These are phyloP conservation scores for Tylopilus felleus DNA, from an alignment of 768 basidiomycete species.

Conservation along the genomic window DNA sequence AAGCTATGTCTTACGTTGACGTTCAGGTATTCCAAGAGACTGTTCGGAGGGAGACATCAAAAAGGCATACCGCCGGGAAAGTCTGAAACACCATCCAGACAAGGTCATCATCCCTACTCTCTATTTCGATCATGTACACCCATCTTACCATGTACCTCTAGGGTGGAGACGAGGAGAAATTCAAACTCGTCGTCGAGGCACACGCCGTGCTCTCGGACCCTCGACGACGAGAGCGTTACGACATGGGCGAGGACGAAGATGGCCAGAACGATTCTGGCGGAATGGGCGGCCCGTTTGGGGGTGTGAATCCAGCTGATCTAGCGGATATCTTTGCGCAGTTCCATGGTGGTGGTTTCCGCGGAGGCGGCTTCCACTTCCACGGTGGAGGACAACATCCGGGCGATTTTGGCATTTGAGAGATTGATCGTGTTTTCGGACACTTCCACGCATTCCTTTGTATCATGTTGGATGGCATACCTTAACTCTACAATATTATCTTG, in stretches of 20 bases:
- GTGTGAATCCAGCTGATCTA: slow-evolving; percentile 48
- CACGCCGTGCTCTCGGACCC: slow-evolving; percentile 81
- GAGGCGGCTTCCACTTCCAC: slow-evolving; percentile 33
- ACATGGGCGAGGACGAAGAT: slow-evolving; percentile 80
- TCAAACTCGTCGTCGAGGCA: slow-evolving; percentile 86
- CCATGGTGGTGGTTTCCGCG: slow-evolving; percentile 38
- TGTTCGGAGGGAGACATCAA: slow-evolving; percentile 74
- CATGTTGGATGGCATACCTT: slow-evolving; percentile 11
- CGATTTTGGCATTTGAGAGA: slow-evolving; percentile 22
- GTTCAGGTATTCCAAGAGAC: slow-evolving; percentile 44
- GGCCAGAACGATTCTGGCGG: slow-evolving; percentile 48
- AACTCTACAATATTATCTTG: neutral
- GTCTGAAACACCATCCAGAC: slow-evolving; percentile 81
- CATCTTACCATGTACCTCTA: slow-evolving; percentile 26
- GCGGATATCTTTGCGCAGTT: slow-evolving; percentile 66
- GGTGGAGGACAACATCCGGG: slow-evolving; percentile 2
- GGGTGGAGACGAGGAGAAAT: slow-evolving; percentile 95
- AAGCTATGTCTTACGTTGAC: neutral
- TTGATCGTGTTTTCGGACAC: neutral
- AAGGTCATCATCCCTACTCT: slow-evolving; percentile 45
- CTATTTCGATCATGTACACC: slow-evolving; percentile 1
- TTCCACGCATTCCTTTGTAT: neutral
- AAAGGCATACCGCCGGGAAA: slow-evolving; percentile 88
- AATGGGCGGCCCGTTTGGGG: slow-evolving; percentile 41
- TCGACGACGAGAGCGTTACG: slow-evolving; percentile 67